Conservation (phyloP, 73 alveolate genomes). For the Paramecium pentaurelia region DNA sequence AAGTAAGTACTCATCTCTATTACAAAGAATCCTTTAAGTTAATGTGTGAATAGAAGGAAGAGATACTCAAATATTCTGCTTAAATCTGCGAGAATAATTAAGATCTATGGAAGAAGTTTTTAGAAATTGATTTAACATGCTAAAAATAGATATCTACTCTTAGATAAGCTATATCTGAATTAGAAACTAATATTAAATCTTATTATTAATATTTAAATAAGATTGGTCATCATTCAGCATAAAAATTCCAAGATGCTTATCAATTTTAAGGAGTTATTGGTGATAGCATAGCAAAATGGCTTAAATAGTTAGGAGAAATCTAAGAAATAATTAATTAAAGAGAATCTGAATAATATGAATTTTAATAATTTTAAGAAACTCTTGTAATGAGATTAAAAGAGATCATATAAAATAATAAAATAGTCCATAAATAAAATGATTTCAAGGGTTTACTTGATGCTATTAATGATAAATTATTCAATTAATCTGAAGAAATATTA, state of each 20-base stretch:
- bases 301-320: constrained; percentile 3
- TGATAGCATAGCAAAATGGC: constrained; percentile 23
- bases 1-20: neutral
- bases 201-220: neutral
- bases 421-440: neutral
- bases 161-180: neutral
- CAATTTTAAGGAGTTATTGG: constrained; percentile 40
- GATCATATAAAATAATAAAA: neutral
- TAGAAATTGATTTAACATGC: constrained; percentile 19
- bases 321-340: constrained; percentile 26
- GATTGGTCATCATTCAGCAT: neutral
- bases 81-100: neutral
- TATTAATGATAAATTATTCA: neutral
- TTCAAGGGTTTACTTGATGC: neutral
- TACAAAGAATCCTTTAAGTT: neutral
- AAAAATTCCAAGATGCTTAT: neutral
- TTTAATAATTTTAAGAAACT: neutral
- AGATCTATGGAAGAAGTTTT: constrained; percentile 19
- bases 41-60: neutral
- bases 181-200: neutral
- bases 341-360: neutral
- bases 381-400: constrained; percentile 12
- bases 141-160: neutral
- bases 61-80: neutral
- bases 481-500: neutral